A percentile compares a stretch with the other conserved stretches of the same genome.
phyloP scores from a whole-genome alignment of 768 basidiomycete genomes.

The Sarcodon aspratus region DNA sequence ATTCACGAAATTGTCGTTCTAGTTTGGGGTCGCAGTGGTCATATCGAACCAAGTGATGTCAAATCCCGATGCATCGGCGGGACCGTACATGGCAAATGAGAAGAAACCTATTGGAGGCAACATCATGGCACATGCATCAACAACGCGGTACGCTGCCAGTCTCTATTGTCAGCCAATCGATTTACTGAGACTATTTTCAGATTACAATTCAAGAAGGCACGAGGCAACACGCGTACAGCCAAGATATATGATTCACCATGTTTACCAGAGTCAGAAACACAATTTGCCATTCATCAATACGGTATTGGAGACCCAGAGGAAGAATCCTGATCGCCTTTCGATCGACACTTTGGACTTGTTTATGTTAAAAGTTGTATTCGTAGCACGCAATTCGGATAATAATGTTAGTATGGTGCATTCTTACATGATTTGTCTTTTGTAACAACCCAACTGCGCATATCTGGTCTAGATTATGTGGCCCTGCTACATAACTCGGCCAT shows the following conservation, averaged over 20 bases:
- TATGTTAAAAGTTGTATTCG: too few species aligned
- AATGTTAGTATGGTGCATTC: too few species aligned
- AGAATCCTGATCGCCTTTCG: constrained; percentile 33
- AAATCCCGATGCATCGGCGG: constrained; percentile 89
- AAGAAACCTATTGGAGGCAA: constrained; percentile 99
- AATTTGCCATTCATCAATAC: constrained; percentile 84
- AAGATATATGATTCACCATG: constrained; percentile 98
- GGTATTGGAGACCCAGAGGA: constrained; percentile 96
- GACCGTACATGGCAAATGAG: constrained; percentile 80
- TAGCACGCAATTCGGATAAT: too few species aligned
- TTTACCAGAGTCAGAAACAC: constrained; percentile 91
- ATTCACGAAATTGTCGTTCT: neutral
- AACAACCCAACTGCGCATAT: neutral
- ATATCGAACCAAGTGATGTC: constrained; percentile 99
- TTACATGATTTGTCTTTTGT: neutral
- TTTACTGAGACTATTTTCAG: constrained; percentile 23
- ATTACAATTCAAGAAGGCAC: constrained; percentile 83
- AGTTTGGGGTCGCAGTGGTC: constrained; percentile 98
- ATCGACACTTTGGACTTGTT: neutral
- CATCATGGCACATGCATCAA: constrained; percentile 98
- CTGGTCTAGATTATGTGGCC: neutral
- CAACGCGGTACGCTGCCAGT: constrained; percentile 58
- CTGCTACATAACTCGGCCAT: too few species aligned
- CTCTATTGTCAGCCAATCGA: neutral
- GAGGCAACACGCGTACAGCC: constrained; percentile 86